Evolutionary conservation across 1,284 basidiomycete species (phyloP), one percentile per base, ranked within the genome.

Genomic region (Ceratobasidium papillatum): DNA sequence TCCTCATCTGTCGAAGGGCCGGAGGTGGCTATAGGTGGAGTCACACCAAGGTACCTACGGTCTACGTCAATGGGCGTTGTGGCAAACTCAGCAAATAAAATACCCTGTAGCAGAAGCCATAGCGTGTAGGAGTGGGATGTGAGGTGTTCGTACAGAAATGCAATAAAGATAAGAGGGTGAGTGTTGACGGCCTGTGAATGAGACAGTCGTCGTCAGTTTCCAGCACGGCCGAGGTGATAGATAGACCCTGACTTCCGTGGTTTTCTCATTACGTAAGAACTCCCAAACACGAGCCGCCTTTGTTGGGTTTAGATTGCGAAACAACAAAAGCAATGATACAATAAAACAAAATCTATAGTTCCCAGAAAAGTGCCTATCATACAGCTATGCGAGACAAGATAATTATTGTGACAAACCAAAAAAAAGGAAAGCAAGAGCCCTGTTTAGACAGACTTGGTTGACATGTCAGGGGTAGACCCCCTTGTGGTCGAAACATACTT

Each of bases 11-110:
- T 84, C 77, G 85, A 89, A 49, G 92, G 94, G 77, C 91, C 90
- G 54, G 85, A 86, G n/a, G 88, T 89, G 73, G 94, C 93, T 80
- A 99, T 98, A 62, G 97, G 96, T 61, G 95, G 93, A 17, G 97
- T 99, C 41, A 94, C 92, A 75, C 92, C 92, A 66, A 91, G 84
- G 82, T 71, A 71, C 41, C 68, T 71, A 19, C 25, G 45, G 27
- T 43, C 38, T 59, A 59, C 65, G 65, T 68, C 65, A 68, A 51
- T 38, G n/a, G n/a, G 43, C 22, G 30, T 32, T 27, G 25, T 14
- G 43, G 27, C 22, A 45, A 17, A 25, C 22, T 4, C 9, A 45
- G 32, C 2, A 45, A 47, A 22, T 11, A 32, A 30, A 43, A 49
- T 34, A 69, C 65, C 65, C 65, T n/a, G 65, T 69, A 56, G 49